Evolutionary conservation across 495 filamentous ascomycete species (phyloP), one percentile per base, ranked within the genome.

Genomic region (Xylaria scruposa): DNA sequence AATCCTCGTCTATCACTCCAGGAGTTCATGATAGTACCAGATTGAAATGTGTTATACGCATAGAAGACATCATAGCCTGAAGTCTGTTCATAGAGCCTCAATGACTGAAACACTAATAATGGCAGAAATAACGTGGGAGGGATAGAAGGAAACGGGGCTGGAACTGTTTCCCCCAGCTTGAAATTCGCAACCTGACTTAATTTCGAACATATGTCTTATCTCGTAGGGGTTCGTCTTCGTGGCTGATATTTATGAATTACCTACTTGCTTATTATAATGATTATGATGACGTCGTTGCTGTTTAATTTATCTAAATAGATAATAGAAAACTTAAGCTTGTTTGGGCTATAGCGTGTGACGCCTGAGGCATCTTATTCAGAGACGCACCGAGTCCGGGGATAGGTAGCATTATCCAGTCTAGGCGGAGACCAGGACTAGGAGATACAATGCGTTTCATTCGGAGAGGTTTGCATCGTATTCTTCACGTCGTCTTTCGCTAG

Each of bases 21-120:
- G 56, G 40, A 29, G 33, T 42, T 26, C 47, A 40, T 51, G 31
- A 53, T 4, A 13, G 63, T 38, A n/a, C 63, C n/a, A 36, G 56
- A 10, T 62, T 62, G 36, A 26, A 26, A 42, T 62, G 19, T 62
- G 17, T 62, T 60, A 60, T 19, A 36, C n/a, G 15, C 59, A 31
- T 51, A 53, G 59, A 42, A 62, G 40, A 17, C 38, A 47, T 15
- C 61, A 15, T 47, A 47, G 61, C 24, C 61, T 64, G 21, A 47
- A 46, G 21, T 33, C 40, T 47, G 7, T 10, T n/a, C 17, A 49
- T 9, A 26, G 2, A 26, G 24, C 17, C 38, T 49, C 26, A n/a
- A 44, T 49, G 12, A 67, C 46, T 54, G 64, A 67, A 67, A 54
- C 46, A 67, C 24, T 44, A 60, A 60, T 21, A n/a, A 36, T 12